phyloP scores from a whole-genome alignment of 805 yeast genomes.

The Candida orba region DNA sequence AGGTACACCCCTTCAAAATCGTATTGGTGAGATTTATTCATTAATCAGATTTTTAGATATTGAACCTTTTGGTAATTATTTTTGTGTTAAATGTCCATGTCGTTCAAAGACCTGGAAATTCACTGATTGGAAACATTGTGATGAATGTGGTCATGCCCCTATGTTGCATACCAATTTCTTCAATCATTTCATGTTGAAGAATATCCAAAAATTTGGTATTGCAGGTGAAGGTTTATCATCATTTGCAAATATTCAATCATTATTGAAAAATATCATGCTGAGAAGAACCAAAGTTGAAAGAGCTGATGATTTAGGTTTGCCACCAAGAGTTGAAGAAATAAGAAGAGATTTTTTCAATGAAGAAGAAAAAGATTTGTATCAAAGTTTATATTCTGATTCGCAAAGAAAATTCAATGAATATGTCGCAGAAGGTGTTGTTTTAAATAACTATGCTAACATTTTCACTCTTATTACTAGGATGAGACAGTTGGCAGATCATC shows the following conservation, averaged over 20 bases:
- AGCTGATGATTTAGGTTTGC: slow-evolving; percentile 95
- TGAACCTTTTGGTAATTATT: slow-evolving; percentile 82
- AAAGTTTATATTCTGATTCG: slow-evolving; percentile 79
- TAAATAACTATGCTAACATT: slow-evolving; percentile 94
- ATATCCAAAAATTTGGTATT: slow-evolving; percentile 80
- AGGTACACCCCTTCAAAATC: slow-evolving; percentile 94
- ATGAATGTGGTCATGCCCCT: slow-evolving; percentile 80
- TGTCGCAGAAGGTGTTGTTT: slow-evolving; percentile 93
- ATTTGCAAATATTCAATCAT: slow-evolving; percentile 65
- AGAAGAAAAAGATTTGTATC: slow-evolving; percentile 90
- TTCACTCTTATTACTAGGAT: slow-evolving; percentile 93
- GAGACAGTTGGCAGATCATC: slow-evolving; percentile 98
- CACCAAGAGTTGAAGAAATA: slow-evolving; percentile 90
- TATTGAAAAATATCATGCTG: slow-evolving; percentile 78
- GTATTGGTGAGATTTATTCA: slow-evolving; percentile 95
- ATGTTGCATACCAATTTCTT: slow-evolving; percentile 95
- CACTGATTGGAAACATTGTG: slow-evolving; percentile 77
- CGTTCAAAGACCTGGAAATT: slow-evolving; percentile 78
- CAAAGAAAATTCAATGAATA: slow-evolving; percentile 83
- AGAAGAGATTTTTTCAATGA: slow-evolving; percentile 84
- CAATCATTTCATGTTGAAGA: slow-evolving; percentile 92
- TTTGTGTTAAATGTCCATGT: slow-evolving; percentile 91
- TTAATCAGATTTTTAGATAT: slow-evolving; percentile 77
- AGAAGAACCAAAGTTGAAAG: slow-evolving; percentile 93
- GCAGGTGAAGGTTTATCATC: slow-evolving; percentile 76